Percentiles rank a stretch among this genome's conserved stretches.
Evolutionary conservation across 495 filamentous ascomycete genomes (phyloP).

Genomic region (Penicillium paradoxum): DNA sequence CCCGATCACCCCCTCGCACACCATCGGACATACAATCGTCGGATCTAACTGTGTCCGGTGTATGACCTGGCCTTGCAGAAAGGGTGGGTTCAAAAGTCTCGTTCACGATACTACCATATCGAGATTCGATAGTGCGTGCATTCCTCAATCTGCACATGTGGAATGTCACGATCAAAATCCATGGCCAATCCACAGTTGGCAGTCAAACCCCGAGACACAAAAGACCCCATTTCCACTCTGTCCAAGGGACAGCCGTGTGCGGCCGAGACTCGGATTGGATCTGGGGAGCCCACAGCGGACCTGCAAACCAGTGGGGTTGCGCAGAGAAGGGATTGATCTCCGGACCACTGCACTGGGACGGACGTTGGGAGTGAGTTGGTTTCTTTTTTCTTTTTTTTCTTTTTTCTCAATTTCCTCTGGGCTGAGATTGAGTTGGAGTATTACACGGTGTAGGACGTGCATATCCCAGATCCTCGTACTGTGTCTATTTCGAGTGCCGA

Average conservation of each 20-base stretch:
- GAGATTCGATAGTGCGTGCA: too few species aligned
- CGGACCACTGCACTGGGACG: slow-evolving; percentile 11
- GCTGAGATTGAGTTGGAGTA: background rate
- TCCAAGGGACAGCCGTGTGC: slow-evolving; percentile 10
- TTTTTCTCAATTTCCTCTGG: too few species aligned
- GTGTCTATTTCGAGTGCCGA: background rate
- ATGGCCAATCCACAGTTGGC: background rate
- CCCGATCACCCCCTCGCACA: too few species aligned
- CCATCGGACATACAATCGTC: too few species aligned
- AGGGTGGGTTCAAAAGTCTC: too few species aligned
- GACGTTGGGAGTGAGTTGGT: slow-evolving; percentile 9
- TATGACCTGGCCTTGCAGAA: too few species aligned
- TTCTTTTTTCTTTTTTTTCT: background rate
- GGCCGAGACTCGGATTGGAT: slow-evolving; percentile 16
- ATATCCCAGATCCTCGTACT: background rate
- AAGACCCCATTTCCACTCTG: background rate
- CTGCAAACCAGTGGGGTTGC: slow-evolving; percentile 26
- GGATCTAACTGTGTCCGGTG: too few species aligned
- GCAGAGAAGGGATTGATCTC: background rate
- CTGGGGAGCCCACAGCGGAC: slow-evolving; percentile 23
- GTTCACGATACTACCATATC: too few species aligned
- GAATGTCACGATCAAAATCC: too few species aligned
- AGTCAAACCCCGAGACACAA: background rate
- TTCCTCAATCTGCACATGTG: too few species aligned
- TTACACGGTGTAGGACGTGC: too few species aligned